Conservation (phyloP, 106 monocot species). For the Dactylorhiza incarnata region DNA sequence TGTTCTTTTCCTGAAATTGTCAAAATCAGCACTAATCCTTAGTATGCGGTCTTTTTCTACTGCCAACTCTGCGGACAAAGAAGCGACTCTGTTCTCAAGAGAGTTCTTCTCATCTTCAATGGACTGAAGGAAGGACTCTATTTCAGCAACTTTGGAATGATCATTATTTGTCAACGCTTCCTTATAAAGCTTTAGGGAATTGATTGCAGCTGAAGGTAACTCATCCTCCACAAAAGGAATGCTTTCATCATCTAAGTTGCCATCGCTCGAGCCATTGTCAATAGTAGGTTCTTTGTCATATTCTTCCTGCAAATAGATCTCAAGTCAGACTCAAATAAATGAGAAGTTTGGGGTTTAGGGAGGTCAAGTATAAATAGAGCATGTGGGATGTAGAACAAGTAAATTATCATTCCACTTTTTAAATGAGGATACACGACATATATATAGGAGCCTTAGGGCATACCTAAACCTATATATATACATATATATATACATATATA, state of each 20-base stretch:
- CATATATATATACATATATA: no score
- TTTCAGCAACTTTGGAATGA: slow-evolving; percentile 48
- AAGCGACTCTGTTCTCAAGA: slow-evolving; percentile 34
- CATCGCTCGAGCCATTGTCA: slow-evolving; percentile 28
- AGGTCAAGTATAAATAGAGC: neutral
- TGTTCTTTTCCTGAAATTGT: slow-evolving; percentile 78
- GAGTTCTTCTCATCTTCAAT: slow-evolving; percentile 72
- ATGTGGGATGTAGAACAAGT: neutral
- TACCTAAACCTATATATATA: no score
- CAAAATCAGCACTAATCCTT: slow-evolving; percentile 86
- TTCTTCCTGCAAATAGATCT: slow-evolving; percentile 32
- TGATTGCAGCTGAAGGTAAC: slow-evolving; percentile 26
- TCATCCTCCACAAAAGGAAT: slow-evolving; percentile 27
- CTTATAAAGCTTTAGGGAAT: slow-evolving; percentile 48
- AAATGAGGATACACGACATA: no score
- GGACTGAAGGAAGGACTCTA: slow-evolving; percentile 65
- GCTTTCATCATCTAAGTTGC: slow-evolving; percentile 15
- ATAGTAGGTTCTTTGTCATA: slow-evolving; percentile 27
- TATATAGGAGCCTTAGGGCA: no score
- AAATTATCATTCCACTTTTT: no score
- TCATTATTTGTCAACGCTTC: slow-evolving; percentile 64
- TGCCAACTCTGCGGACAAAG: slow-evolving; percentile 38
- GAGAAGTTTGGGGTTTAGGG: neutral
- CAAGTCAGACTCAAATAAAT: neutral
- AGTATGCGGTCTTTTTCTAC: slow-evolving; percentile 52